Evolutionary conservation across 169 alveolate genomes (phyloP), one percentile per base, ranked within the genome.

Genomic region (Neospora caninum): DNA sequence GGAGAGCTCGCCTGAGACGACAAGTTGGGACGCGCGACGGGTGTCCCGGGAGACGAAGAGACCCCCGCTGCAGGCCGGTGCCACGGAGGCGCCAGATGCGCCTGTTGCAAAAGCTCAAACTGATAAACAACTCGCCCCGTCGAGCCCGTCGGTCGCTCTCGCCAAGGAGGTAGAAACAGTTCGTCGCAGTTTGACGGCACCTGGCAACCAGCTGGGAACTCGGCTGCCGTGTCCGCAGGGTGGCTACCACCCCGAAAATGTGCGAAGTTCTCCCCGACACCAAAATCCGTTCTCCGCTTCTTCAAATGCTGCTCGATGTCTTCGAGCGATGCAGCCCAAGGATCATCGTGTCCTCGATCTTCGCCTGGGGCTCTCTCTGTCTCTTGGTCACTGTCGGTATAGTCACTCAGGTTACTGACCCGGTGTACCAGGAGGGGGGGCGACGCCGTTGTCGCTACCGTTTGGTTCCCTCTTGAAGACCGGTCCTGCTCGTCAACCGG

Each of bases 151-250:
- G 9, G 86, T n/a, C 42, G 39, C 45, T 78, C 86, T 20, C 86
- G 86, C 86, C 86, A 78, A 7, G 86, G 86, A 78, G 86, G 86
- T 25, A 78, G 45, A 78, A 78, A 78, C 45, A 78, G 45, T n/a
- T 38, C 45, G 20, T 78, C 86, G 86, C 86, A 78, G 86, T 78
- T 78, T 25, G 39, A 16, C 49, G n/a, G 42, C 73, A 64, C n/a
- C 34, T 16, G 73, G 73, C 73, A 64, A 27, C n/a, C 73, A 27
- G 73, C 73, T 64, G 25, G 73, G 73, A 64, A 16, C n/a, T 64
- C 34, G 73, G 31, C 1, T 64, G 34, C 73, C 31, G n/a, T n/a
- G n/a, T n/a, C 73, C 20, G 73, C 7, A 13, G 73, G 31, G 58
- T 49, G 22, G 58, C 4, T 13, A 13, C 73, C n/a, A 7, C 1